Conservation (phyloP, 495 filamentous ascomycete genomes). For the Neurospora sp. region DNA sequence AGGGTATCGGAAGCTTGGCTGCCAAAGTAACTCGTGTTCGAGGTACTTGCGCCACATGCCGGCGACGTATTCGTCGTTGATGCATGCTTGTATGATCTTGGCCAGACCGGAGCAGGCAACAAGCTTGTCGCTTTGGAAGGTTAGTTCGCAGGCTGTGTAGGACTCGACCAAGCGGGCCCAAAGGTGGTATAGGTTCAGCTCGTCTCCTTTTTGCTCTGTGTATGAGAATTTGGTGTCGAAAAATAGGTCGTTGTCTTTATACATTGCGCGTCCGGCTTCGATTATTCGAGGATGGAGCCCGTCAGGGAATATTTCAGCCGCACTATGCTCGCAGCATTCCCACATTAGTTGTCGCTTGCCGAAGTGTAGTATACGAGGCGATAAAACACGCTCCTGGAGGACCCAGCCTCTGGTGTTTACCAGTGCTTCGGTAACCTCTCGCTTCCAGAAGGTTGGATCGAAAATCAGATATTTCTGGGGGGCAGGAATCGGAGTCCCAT, state of each 20-base stretch:
- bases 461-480: background rate
- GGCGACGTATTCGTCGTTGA: constrained; percentile 1
- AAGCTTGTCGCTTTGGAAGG: constrained; percentile 2
- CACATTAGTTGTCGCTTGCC: background rate
- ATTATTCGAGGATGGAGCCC: background rate
- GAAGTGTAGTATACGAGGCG: constrained; percentile 3
- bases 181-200: background rate
- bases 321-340: constrained; percentile 2
- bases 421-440: background rate
- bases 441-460: background rate
- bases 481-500: background rate
- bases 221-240: background rate
- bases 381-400: background rate
- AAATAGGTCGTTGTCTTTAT: background rate
- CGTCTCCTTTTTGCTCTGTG: background rate
- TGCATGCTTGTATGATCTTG: background rate
- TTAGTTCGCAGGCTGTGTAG: background rate
- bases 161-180: background rate
- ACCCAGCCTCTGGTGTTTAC: constrained; percentile 1
- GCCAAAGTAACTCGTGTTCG: constrained; percentile 2
- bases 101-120: background rate
- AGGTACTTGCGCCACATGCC: constrained; percentile 4
- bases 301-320: background rate
- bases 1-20: background rate
- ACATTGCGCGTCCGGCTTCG: background rate